These are phyloP conservation scores for Citrus sp. DNA, from an alignment of 345 rosid species.

Conservation along the genomic window DNA sequence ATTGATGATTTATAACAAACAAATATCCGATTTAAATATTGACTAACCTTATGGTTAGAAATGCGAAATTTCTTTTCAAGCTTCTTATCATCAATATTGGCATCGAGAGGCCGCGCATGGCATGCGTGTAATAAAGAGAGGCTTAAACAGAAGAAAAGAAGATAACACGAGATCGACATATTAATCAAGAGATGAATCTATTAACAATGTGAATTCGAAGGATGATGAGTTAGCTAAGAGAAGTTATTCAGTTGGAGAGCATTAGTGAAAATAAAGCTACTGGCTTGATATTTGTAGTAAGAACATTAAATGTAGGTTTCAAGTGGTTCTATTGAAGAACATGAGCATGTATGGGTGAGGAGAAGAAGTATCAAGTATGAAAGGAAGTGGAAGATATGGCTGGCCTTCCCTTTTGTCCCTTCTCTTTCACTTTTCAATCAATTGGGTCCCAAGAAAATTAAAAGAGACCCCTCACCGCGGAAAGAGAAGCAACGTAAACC, in stretches of 20 bases:
- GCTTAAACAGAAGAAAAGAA: conserved; percentile 35
- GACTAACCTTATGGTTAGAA: conserved; percentile 25
- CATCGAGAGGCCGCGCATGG: conserved; percentile 42
- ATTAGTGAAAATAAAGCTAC: neutral
- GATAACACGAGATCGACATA: conserved; percentile 30
- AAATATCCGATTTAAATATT: neutral
- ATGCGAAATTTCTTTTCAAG: conserved; percentile 27
- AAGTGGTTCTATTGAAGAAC: conserved; percentile 32
- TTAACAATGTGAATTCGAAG: neutral
- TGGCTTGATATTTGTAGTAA: conserved; percentile 26
- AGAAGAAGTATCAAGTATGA: conserved; percentile 13
- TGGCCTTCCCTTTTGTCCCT: conserved; percentile 38
- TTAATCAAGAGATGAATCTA: neutral
- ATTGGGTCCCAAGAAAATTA: conserved; percentile 28
- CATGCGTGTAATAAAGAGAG: conserved; percentile 41
- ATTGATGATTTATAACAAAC: neutral
- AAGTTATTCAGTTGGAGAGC: neutral
- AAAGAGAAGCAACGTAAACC: conserved; percentile 15
- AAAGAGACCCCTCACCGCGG: conserved; percentile 26
- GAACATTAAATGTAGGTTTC: conserved; percentile 47
- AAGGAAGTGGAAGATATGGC: conserved; percentile 43
- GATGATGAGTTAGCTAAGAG: neutral
- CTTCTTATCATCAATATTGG: conserved; percentile 15
- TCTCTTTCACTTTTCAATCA: conserved; percentile 23
- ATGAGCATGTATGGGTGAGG: conserved; percentile 52